Conservation (phyloP, 2,329 filamentous ascomycete species). For the Colletotrichum euphorbiae region DNA sequence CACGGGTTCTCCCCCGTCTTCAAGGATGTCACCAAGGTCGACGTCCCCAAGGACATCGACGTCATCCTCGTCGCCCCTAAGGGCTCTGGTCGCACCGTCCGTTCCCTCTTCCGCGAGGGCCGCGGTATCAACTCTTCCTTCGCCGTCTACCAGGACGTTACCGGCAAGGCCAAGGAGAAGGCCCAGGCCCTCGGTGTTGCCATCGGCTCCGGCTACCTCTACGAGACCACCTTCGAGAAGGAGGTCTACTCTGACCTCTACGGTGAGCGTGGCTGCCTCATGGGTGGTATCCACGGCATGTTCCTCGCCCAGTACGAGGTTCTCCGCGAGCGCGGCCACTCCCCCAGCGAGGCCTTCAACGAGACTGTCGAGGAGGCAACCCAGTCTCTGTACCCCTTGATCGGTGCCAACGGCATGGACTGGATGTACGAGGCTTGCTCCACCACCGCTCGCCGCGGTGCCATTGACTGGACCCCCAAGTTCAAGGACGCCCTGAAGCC, state of each 20-base stretch:
- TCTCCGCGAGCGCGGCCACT: slow-evolving; percentile 97
- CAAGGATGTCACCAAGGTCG: slow-evolving; percentile 99
- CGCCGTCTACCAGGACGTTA: slow-evolving; percentile 98
- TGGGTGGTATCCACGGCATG: slow-evolving; percentile 99
- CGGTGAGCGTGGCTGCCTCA: slow-evolving; percentile 99
- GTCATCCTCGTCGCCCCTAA: slow-evolving; percentile 99
- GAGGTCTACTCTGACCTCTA: slow-evolving; percentile 99
- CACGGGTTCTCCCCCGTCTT: slow-evolving; percentile 99
- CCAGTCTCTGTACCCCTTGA: slow-evolving; percentile 96
- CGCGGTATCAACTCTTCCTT: slow-evolving; percentile 99
- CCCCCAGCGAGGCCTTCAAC: slow-evolving; percentile 98
- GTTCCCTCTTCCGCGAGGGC: slow-evolving; percentile 98
- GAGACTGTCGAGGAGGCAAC: slow-evolving; percentile 99
- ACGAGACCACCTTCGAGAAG: slow-evolving; percentile 99
- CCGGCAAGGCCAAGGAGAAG: slow-evolving; percentile 98
- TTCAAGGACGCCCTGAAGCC: slow-evolving; percentile 99
- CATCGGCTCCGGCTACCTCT: slow-evolving; percentile 97
- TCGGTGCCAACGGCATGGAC: slow-evolving; percentile 98
- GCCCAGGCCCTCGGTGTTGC: slow-evolving; percentile 96
- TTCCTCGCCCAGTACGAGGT: slow-evolving; percentile 99
- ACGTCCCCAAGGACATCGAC: slow-evolving; percentile 94
- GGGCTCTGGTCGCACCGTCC: slow-evolving; percentile 98
- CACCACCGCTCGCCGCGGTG: slow-evolving; percentile 96
- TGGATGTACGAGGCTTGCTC: slow-evolving; percentile 99
- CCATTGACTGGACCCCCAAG: slow-evolving; percentile 96